phyloP scores from a whole-genome alignment of 805 yeast species.

The Alloascoidea hylecoeti region DNA sequence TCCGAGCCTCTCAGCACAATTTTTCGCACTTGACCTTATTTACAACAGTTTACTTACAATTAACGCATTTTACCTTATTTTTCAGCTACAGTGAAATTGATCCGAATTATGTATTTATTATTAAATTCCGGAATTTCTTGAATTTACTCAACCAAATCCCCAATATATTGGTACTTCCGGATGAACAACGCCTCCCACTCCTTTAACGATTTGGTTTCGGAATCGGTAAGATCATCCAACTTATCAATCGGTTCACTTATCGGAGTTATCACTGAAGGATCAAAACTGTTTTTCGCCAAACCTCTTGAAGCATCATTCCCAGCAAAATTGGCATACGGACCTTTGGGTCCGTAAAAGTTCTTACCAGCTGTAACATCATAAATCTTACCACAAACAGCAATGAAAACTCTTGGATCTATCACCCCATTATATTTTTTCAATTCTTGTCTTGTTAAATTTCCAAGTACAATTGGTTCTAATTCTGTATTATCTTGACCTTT shows the following conservation, averaged over 20 bases:
- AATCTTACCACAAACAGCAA: slow-evolving; percentile 77
- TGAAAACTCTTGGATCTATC: slow-evolving; percentile 65
- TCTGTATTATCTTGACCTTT: neutral
- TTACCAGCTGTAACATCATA: slow-evolving; percentile 74
- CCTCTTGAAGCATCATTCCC: slow-evolving; percentile 95
- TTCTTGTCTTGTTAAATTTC: neutral
- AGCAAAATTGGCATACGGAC: slow-evolving; percentile 89
- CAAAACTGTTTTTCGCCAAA: slow-evolving; percentile 79
- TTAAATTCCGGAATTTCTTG: too few species aligned
- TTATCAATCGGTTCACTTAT: slow-evolving; percentile 70
- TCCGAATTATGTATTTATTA: too few species aligned
- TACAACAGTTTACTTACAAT: too few species aligned
- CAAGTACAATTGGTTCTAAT: neutral
- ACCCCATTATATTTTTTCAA: slow-evolving; percentile 32
- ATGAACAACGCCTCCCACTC: slow-evolving; percentile 81
- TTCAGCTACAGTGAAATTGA: too few species aligned
- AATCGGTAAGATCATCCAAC: slow-evolving; percentile 40
- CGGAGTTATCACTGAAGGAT: slow-evolving; percentile 34
- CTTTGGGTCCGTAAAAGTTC: slow-evolving; percentile 88
- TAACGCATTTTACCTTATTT: too few species aligned
- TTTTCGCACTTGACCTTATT: too few species aligned
- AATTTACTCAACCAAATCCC: slow-evolving; percentile 30
- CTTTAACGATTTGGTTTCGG: slow-evolving; percentile 54
- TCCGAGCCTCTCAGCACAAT: too few species aligned
- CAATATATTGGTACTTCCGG: slow-evolving; percentile 71